Conservation (phyloP, 1,139 yeast species). For the Diutina scorzettiae region DNA sequence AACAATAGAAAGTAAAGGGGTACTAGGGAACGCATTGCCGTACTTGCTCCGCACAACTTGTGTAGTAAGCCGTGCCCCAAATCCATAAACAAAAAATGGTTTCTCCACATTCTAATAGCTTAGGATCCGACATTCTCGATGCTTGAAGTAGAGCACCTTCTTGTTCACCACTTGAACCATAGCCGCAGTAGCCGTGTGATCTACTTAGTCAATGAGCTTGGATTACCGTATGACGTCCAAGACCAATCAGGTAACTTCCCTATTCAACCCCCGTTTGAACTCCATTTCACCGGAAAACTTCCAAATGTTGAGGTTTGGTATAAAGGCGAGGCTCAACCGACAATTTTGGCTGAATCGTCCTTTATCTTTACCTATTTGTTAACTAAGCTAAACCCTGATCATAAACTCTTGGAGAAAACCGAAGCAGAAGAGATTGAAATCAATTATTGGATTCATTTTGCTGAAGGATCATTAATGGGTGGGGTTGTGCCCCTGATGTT, state of each 20-base stretch:
- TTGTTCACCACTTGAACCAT: neutral
- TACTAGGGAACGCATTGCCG: too few species aligned
- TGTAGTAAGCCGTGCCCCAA: too few species aligned
- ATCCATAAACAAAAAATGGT: too few species aligned
- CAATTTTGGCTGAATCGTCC: constrained; percentile 10
- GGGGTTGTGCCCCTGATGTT: constrained; percentile 9
- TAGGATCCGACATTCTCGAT: too few species aligned
- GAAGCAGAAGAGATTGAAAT: constrained; percentile 9
- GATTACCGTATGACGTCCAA: neutral
- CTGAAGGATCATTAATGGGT: constrained; percentile 11
- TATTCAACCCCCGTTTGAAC: constrained; percentile 20
- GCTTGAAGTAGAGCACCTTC: neutral
- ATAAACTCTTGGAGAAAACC: constrained; percentile 7
- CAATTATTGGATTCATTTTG: constrained; percentile 11
- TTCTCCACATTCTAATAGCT: too few species aligned
- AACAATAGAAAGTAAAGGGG: too few species aligned
- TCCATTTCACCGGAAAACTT: constrained; percentile 46
- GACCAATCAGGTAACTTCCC: neutral
- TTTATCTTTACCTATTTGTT: constrained; percentile 10
- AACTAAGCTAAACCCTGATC: constrained; percentile 9
- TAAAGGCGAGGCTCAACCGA: constrained; percentile 22
- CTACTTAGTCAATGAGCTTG: constrained; percentile 8
- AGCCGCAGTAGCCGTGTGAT: constrained; percentile 8
- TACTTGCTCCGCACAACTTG: too few species aligned
- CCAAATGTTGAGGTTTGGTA: constrained; percentile 38